Conservation (phyloP, 208 protist genomes). For the Leishmania gerbilli region DNA sequence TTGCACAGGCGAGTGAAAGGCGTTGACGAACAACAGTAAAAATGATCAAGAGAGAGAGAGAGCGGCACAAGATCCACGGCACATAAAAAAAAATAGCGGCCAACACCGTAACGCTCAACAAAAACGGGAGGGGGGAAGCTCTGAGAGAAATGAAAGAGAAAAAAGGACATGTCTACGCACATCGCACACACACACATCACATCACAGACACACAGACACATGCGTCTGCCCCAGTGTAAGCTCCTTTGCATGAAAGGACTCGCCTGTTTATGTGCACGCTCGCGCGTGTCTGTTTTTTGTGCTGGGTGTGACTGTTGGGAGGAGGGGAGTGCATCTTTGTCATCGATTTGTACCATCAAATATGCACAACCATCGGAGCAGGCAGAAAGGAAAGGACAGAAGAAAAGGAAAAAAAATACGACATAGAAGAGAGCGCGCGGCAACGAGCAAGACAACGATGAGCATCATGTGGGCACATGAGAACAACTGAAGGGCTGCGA, state of each 20-base stretch:
- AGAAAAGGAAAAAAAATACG: not conserved
- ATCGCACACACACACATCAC: not conserved
- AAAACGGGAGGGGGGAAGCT: not conserved
- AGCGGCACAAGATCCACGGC: not conserved
- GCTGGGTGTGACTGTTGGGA: not conserved
- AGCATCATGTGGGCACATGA: not conserved
- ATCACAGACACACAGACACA: not conserved
- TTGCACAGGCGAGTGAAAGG: not conserved
- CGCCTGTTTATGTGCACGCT: not conserved
- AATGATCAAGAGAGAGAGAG: conserved; percentile 4
- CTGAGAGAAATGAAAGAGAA: not conserved
- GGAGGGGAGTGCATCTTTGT: not conserved
- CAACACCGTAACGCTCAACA: not conserved
- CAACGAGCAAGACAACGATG: not conserved
- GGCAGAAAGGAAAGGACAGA: not conserved
- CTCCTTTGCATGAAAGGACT: not conserved
- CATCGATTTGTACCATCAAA: no score
- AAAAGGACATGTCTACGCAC: not conserved
- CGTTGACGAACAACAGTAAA: not conserved
- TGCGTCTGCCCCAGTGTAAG: not conserved
- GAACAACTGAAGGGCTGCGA: not conserved
- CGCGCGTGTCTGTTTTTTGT: not conserved
- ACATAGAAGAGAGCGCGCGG: not conserved
- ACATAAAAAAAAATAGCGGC: not conserved
- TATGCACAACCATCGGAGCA: not conserved